These are phyloP conservation scores for Stentor roeselii DNA, from an alignment of 73 alveolate genomes.

Conservation along the genomic window DNA sequence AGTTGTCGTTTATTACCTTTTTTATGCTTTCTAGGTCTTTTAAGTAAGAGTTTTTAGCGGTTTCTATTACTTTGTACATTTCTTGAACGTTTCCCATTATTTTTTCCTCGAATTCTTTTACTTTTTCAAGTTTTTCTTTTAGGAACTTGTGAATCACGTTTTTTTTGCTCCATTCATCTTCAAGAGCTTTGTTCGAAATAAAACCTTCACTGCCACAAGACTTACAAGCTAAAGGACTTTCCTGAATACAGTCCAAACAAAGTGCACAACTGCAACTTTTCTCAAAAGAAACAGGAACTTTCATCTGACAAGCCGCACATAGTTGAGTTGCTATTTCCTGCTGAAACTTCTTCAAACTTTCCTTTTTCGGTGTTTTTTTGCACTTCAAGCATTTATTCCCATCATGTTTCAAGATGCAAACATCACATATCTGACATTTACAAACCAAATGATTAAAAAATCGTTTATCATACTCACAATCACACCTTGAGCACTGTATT, in stretches of 20 bases:
- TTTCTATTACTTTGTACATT: not conserved
- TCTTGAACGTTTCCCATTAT: not conserved
- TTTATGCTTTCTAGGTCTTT: not conserved
- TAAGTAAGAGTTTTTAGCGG: not conserved
- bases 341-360: no score
- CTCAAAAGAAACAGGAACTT: not conserved
- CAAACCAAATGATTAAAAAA: not conserved
- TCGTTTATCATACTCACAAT: not conserved
- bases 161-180: not conserved
- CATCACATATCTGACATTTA: not conserved
- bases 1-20: not conserved
- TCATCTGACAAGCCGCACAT: not conserved
- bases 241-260: not conserved
- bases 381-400: not conserved
- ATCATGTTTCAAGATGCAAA: not conserved
- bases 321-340: not conserved
- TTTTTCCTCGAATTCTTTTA: not conserved
- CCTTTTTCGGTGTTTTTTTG: not conserved
- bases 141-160: not conserved
- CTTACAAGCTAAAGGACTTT: not conserved
- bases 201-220: not conserved
- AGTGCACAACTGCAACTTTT: not conserved
- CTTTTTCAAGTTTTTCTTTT: not conserved
- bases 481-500: not conserved
- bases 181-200: not conserved